Base-by-base conservation (phyloP, 495 filamentous ascomycete genomes). In the Penicillium angulare region DNA sequence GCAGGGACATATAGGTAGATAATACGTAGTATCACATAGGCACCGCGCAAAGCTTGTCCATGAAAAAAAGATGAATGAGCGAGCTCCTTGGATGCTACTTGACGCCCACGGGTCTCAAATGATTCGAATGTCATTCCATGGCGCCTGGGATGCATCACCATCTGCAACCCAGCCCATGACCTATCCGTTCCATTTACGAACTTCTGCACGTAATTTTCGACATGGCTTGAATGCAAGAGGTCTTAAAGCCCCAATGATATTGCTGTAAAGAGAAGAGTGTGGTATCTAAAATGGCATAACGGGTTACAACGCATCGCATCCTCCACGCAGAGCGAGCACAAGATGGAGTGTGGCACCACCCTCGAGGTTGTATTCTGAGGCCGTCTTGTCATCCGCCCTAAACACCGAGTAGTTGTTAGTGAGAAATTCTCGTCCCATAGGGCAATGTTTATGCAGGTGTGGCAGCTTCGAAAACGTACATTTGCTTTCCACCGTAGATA, bases 401-500 rank as follows among this genome's bases (percentile, higher is more conserved):
- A 6, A 12, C n/a, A 20, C 26, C 12, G 12, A 4, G 34, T 34
- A 24, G 39, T 2, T 26, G 26, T 35, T 31, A 26, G n/a, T 22
- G 13, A 2, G 17, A n/a, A 1, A 24, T 22, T 18, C 39, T 22
- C 18, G 10, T 4, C 6, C 5, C 2, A 16, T 18, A n/a, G 23
- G 17, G 10, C 13, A 15, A n/a, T 10, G 49, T 40, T 21, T 20
- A 7, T 15, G 16, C 18, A 23, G 18, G n/a, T 47, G 41, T n/a
- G n/a, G n/a, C n/a, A n/a, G n/a, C n/a, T n/a, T n/a, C n/a, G 8
- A 26, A 21, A 27, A 69, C 83, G 43, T 76, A 97, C 93, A 98
- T 96, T 65, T 98, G 93, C 73, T 98, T 98, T 54, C 93, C 93
- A 36, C 91, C 90, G 62, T 83, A 97, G 64, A 98, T 98, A 43